A percentile compares a stretch with the other conserved stretches of the same genome.
Conservation (phyloP, 257 asterid species). For the Eucommia ulmoides region DNA sequence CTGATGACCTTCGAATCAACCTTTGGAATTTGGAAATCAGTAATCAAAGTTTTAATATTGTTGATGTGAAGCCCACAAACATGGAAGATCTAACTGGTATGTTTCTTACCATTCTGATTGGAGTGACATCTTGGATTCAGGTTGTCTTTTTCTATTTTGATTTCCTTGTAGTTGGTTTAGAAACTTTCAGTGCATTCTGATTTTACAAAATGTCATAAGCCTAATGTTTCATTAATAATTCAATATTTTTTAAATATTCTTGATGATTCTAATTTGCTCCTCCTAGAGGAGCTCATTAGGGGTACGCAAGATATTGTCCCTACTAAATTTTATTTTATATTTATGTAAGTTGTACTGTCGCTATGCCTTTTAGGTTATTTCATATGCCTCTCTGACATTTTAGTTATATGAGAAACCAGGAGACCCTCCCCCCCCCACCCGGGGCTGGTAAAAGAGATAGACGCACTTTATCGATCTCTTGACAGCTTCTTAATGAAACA, state of each 20-base stretch:
- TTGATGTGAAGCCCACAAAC: conserved; percentile 81
- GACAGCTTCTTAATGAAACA: too few species aligned
- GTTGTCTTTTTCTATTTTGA: not conserved
- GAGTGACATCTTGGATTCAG: not conserved
- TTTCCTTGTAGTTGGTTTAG: not conserved
- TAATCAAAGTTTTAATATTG: conserved; percentile 80
- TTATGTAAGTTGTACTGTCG: too few species aligned
- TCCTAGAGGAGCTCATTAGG: not conserved
- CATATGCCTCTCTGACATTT: too few species aligned
- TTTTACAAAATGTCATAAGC: too few species aligned
- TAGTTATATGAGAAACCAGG: too few species aligned
- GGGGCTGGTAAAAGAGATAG: too few species aligned
- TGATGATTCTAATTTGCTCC: not conserved
- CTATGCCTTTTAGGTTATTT: too few species aligned
- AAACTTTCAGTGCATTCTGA: not conserved
- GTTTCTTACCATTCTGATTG: conserved; percentile 4
- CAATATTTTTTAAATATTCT: not conserved
- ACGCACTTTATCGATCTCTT: too few species aligned
- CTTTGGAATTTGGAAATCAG: conserved; percentile 91
- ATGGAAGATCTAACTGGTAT: conserved; percentile 91
- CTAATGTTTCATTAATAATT: too few species aligned
- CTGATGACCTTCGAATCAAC: conserved; percentile 80
- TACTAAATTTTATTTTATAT: too few species aligned
- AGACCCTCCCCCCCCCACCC: too few species aligned
- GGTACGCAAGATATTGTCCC: not conserved